Base-by-base conservation (phyloP, 768 basidiomycete species). In the Termitomyces sp. region DNA sequence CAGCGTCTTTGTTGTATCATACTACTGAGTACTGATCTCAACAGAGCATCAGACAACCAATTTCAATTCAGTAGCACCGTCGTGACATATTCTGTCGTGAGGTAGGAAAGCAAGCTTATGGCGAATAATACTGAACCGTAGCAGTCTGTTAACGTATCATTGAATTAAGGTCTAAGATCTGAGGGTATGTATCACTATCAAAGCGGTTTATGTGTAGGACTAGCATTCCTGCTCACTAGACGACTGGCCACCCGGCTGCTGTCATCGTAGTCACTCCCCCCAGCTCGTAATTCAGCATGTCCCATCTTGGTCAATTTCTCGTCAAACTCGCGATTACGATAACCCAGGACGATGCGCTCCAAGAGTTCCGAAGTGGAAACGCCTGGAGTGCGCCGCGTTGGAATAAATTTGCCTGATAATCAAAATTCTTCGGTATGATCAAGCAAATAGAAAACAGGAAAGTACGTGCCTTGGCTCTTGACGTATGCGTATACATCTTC, bases 361-460 rank as follows among this genome's bases (percentile, higher is more conserved):
- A 99, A 82, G 20, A 98, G 80, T 37, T 91, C 89, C 0, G 95
- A 96, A 0, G 97, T 99, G 10, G 95, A 97, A 9, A 98, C 84
- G 9, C 94, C 93, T 0, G 93, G 93, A 4, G 97, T 98, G 53
- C 96, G 88, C 14, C 94, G 84, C 2, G 96, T 99, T 0, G 97
- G 96, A 43, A 98, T 79, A 72, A 99, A 98, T 76, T 89, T 90
- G 47, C 96, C 96, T 95, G 14, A 18, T 43, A 34, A 44, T 43
- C 33, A 39, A 24, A 24, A 36, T 37, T 33, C 12, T 54, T 26
- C 18, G 24, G 20, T 57, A 18, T 61, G 20, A 24, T 43, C 47
- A 34, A 50, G 32, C 18, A 36, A 51, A 34, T 33, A 20, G 5
- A 53, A 58, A 42, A 56, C 18, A 33, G 47, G 16, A 36, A 52